Conservation (phyloP, 257 asterid species). For the Capsicum chinense region DNA sequence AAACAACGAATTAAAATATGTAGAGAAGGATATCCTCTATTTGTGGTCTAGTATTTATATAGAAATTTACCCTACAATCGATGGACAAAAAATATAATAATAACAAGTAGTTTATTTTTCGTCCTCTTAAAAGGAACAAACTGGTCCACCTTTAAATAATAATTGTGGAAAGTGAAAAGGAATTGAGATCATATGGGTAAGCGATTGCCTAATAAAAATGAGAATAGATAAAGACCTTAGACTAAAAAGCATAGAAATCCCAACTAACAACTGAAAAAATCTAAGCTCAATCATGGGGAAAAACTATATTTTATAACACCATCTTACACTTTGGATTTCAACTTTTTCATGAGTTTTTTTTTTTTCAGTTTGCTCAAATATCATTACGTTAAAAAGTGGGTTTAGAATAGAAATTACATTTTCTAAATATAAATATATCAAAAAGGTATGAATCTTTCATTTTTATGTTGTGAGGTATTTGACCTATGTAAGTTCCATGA, state of each 20-base stretch:
- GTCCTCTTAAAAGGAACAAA: constrained; percentile 7
- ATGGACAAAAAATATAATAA: not conserved
- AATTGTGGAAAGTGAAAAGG: not conserved
- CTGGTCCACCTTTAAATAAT: not conserved
- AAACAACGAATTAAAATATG: not conserved
- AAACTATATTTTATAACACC: too few species aligned
- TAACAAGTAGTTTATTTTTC: not conserved
- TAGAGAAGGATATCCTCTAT: not conserved
- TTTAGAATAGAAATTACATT: too few species aligned
- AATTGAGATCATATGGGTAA: not conserved
- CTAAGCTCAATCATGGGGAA: too few species aligned
- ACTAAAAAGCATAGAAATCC: not conserved
- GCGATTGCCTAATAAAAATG: not conserved
- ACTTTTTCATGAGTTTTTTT: too few species aligned
- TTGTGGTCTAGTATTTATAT: not conserved
- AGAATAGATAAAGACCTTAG: not conserved
- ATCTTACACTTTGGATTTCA: too few species aligned
- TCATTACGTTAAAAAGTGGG: too few species aligned
- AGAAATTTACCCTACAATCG: not conserved
- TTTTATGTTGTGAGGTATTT: too few species aligned
- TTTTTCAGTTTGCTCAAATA: too few species aligned
- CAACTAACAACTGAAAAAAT: not conserved
- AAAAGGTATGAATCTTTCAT: too few species aligned
- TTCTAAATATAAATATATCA: too few species aligned
- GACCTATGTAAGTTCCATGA: too few species aligned